phyloP scores from a whole-genome alignment of 1,139 yeast species.

The Blastobotrys malaysiensis region DNA sequence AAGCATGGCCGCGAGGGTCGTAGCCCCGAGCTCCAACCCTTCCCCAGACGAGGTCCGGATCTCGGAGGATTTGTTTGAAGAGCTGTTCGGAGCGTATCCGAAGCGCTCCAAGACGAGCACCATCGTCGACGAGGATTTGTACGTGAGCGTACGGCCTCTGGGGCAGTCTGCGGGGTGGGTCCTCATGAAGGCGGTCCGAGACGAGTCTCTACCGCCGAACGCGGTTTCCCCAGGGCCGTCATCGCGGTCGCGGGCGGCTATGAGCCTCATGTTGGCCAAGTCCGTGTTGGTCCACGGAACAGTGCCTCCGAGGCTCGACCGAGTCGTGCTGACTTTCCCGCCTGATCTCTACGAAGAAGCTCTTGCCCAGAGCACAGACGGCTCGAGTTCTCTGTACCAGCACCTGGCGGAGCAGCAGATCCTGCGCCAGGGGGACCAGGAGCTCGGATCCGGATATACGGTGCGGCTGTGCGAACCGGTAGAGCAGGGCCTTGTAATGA shows the following conservation, averaged over 20 bases:
- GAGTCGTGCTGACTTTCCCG: constrained; percentile 24
- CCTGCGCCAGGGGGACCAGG: constrained; percentile 28
- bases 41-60: constrained; percentile 8
- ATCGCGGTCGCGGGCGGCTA: constrained; percentile 6
- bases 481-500: constrained; percentile 53
- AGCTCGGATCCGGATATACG: constrained; percentile 20
- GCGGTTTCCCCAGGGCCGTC: constrained; percentile 18
- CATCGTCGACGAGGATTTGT: constrained; percentile 4
- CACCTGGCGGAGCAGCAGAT: constrained; percentile 13
- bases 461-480: constrained; percentile 67
- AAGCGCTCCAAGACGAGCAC: constrained; percentile 2
- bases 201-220: constrained; percentile 15
- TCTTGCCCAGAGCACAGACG: constrained; percentile 12
- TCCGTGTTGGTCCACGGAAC: constrained; percentile 18
- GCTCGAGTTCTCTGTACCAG: not conserved
- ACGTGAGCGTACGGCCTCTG: constrained; percentile 15
- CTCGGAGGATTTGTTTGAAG: constrained; percentile 15
- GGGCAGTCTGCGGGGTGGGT: constrained; percentile 17
- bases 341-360: constrained; percentile 21
- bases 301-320: constrained; percentile 19
- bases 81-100: constrained; percentile 8
- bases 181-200: constrained; percentile 16
- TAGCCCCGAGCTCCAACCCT: not conserved
- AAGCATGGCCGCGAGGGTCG: not conserved
- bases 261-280: constrained; percentile 12